Percentiles rank a stretch among this genome's conserved stretches.
Evolutionary conservation across 345 rosid species (phyloP).

Genomic region (Pistacia vera): DNA sequence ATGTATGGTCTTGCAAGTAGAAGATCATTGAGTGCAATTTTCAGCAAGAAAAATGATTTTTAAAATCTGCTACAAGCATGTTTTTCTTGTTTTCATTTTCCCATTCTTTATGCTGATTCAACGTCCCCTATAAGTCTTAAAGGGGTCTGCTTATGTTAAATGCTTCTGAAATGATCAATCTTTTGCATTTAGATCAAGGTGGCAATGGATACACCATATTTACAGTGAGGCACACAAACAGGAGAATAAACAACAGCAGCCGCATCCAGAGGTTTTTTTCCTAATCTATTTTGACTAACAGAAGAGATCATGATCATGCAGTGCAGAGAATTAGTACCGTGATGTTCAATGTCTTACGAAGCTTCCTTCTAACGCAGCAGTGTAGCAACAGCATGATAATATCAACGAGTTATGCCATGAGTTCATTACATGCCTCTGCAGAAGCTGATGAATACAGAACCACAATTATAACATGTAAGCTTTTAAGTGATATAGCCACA

Average conservation of each 20-base stretch:
- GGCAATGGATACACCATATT: slow-evolving; percentile 8
- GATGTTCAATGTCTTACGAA: slow-evolving; percentile 78
- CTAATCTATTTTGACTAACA: neutral
- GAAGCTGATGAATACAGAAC: slow-evolving; percentile 60
- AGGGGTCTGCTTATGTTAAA: neutral
- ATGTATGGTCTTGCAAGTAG: neutral
- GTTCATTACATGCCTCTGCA: slow-evolving; percentile 90
- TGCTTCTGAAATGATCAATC: neutral
- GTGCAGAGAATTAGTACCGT: slow-evolving; percentile 49
- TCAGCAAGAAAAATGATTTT: neutral
- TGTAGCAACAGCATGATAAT: slow-evolving; percentile 97
- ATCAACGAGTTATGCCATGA: slow-evolving; percentile 94
- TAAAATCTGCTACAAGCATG: neutral
- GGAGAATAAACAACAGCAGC: neutral
- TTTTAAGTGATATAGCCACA: slow-evolving; percentile 17
- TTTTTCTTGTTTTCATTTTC: neutral
- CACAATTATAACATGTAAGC: slow-evolving; percentile 18
- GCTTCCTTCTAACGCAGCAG: slow-evolving; percentile 96
- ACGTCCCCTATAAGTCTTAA: neutral
- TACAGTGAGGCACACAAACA: neutral
- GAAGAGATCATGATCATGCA: slow-evolving; percentile 7
- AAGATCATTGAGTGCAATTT: neutral
- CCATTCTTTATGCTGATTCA: neutral
- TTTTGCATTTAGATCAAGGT: neutral
- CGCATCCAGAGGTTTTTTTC: neutral